These are phyloP conservation scores for Syzygium grande DNA, from an alignment of 345 rosid genomes.

Conservation along the genomic window DNA sequence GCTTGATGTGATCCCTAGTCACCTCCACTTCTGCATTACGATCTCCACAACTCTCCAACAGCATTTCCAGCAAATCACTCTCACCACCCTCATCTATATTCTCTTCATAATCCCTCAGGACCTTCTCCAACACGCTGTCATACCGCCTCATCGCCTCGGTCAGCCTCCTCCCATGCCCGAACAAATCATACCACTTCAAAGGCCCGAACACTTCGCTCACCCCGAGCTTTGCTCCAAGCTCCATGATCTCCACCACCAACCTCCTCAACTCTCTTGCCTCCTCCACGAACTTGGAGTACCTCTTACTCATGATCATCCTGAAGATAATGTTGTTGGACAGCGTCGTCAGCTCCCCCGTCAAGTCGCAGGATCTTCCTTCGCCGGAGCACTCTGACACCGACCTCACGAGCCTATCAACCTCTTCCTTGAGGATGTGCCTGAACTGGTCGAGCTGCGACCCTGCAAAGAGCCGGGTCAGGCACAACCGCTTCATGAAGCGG, in stretches of 20 bases:
- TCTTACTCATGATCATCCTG: slow-evolving; percentile 33
- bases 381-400: slow-evolving; percentile 28
- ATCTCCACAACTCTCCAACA: slow-evolving; percentile 20
- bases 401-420: slow-evolving; percentile 43
- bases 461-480: slow-evolving; percentile 59
- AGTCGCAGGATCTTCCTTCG: slow-evolving; percentile 25
- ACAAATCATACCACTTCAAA: slow-evolving; percentile 33
- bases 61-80: slow-evolving; percentile 26
- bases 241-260: slow-evolving; percentile 27
- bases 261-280: slow-evolving; percentile 21
- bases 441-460: slow-evolving; percentile 52
- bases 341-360: slow-evolving; percentile 16
- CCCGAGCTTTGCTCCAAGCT: slow-evolving; percentile 37
- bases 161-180: slow-evolving; percentile 45
- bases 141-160: slow-evolving; percentile 29
- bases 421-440: slow-evolving; percentile 25
- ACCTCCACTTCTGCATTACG: slow-evolving; percentile 19
- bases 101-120: slow-evolving; percentile 44
- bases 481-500: slow-evolving; percentile 63
- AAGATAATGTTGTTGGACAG: slow-evolving; percentile 31
- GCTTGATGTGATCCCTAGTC: slow-evolving; percentile 22
- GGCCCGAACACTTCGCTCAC: slow-evolving; percentile 54
- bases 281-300: slow-evolving; percentile 13
- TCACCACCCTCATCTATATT: background rate
- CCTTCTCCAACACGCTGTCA: slow-evolving; percentile 36